These are phyloP conservation scores for Penicillium paradoxum DNA, from an alignment of 495 filamentous ascomycete genomes.

Conservation along the genomic window DNA sequence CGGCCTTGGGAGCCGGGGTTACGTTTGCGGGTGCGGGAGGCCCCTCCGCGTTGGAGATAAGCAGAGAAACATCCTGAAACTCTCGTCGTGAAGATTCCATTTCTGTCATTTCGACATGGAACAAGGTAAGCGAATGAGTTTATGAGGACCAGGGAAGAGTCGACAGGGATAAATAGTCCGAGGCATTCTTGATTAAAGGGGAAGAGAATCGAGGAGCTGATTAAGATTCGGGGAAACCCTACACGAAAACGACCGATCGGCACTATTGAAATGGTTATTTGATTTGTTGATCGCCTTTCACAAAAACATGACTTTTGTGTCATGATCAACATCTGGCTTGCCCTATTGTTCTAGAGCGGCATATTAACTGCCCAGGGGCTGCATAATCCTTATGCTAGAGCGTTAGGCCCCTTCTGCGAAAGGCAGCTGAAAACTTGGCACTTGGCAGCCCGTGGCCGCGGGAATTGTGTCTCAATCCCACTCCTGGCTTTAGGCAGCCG, in stretches of 20 bases:
- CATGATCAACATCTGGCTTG: neutral
- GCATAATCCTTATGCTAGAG: neutral
- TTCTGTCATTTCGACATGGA: neutral
- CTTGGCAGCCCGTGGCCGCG: neutral
- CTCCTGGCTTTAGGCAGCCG: neutral
- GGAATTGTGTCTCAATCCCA: neutral
- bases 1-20: slow-evolving; percentile 1
- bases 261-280: slow-evolving; percentile 16
- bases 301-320: neutral
- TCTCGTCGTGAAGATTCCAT: slow-evolving; percentile 11
- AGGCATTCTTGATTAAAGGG: neutral
- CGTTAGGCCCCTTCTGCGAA: neutral
- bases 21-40: slow-evolving; percentile 2
- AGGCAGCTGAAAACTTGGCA: neutral
- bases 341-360: neutral
- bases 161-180: neutral
- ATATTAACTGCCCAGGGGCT: neutral
- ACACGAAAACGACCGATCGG: slow-evolving; percentile 3
- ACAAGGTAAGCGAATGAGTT: neutral
- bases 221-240: neutral
- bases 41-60: slow-evolving; percentile 6
- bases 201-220: neutral
- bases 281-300: slow-evolving; percentile 1
- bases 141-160: neutral
- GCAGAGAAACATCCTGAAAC: slow-evolving; percentile 4